Conservation (phyloP, 2,329 filamentous ascomycete genomes). For the Exophiala sp. region DNA sequence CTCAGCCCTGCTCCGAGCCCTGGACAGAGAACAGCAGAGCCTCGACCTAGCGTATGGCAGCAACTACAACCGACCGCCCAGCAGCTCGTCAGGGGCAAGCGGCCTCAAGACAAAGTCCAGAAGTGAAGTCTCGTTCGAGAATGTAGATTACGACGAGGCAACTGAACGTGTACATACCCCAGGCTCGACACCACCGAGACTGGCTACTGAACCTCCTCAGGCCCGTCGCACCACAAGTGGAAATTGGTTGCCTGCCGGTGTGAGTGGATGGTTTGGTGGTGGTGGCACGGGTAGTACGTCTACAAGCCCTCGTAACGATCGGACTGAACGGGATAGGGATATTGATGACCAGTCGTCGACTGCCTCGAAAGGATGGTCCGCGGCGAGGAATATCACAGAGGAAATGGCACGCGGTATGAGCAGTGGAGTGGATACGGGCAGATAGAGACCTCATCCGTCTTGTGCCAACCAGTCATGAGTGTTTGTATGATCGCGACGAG, state of each 20-base stretch:
- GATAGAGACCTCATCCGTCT: not conserved
- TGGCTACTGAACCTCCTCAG: not conserved
- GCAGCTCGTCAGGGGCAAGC: slow-evolving; percentile 16
- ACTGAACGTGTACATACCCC: slow-evolving; percentile 33
- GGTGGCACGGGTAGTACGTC: slow-evolving; percentile 1
- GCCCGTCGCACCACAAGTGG: slow-evolving; percentile 24
- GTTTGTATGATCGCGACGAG: too few species aligned
- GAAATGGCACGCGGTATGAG: slow-evolving; percentile 22
- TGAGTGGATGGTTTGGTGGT: slow-evolving; percentile 25
- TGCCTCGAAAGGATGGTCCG: slow-evolving; percentile 18
- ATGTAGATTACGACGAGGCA: slow-evolving; percentile 75
- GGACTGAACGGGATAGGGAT: slow-evolving; percentile 4
- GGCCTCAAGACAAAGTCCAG: slow-evolving; percentile 59
- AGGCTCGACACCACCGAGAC: slow-evolving; percentile 8
- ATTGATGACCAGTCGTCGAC: not conserved
- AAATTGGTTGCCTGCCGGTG: slow-evolving; percentile 22
- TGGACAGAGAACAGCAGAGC: slow-evolving; percentile 73
- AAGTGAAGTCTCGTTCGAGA: slow-evolving; percentile 86
- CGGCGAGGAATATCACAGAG: slow-evolving; percentile 27
- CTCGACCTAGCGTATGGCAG: slow-evolving; percentile 46
- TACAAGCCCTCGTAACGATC: slow-evolving; percentile 7
- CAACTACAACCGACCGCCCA: slow-evolving; percentile 24
- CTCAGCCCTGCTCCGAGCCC: slow-evolving; percentile 67
- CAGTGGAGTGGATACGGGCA: slow-evolving; percentile 15
- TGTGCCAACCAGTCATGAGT: too few species aligned